These are phyloP conservation scores for Murraya koenigii DNA, from an alignment of 345 rosid genomes.

Conservation along the genomic window DNA sequence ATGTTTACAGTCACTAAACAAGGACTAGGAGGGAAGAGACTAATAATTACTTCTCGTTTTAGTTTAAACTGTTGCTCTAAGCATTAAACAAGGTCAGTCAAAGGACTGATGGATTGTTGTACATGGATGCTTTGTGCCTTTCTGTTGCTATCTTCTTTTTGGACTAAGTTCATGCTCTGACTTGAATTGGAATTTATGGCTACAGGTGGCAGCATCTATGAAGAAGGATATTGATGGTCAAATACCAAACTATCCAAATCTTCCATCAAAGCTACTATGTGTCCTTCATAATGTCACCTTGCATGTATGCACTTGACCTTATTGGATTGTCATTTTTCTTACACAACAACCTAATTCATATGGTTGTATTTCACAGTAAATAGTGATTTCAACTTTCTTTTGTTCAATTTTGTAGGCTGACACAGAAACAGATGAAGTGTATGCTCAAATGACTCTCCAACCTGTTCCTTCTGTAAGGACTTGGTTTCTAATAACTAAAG, in stretches of 20 bases:
- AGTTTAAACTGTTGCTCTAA: not conserved
- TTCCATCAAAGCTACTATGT: slow-evolving; percentile 83
- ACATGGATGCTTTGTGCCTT: not conserved
- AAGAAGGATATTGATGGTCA: slow-evolving; percentile 72
- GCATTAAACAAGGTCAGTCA: not conserved
- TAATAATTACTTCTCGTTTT: not conserved
- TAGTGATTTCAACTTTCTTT: slow-evolving; percentile 15
- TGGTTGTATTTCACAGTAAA: not conserved
- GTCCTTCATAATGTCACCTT: slow-evolving; percentile 75
- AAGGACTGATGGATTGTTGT: not conserved
- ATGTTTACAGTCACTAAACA: not conserved
- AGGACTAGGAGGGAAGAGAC: not conserved
- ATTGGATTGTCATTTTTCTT: not conserved
- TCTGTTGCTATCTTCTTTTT: not conserved
- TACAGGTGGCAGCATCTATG: slow-evolving; percentile 93
- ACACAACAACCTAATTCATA: not conserved
- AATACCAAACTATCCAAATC: slow-evolving; percentile 88
- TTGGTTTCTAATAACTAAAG: slow-evolving; percentile 18
- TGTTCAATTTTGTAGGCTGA: slow-evolving; percentile 66
- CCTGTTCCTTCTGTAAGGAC: slow-evolving; percentile 69
- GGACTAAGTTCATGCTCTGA: slow-evolving; percentile 6
- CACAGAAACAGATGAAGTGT: slow-evolving; percentile 92
- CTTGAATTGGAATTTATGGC: slow-evolving; percentile 13
- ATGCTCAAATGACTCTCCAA: slow-evolving; percentile 96
- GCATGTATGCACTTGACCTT: slow-evolving; percentile 48